These are phyloP conservation scores for Babesia microti DNA, from an alignment of 169 alveolate genomes.

Conservation along the genomic window DNA sequence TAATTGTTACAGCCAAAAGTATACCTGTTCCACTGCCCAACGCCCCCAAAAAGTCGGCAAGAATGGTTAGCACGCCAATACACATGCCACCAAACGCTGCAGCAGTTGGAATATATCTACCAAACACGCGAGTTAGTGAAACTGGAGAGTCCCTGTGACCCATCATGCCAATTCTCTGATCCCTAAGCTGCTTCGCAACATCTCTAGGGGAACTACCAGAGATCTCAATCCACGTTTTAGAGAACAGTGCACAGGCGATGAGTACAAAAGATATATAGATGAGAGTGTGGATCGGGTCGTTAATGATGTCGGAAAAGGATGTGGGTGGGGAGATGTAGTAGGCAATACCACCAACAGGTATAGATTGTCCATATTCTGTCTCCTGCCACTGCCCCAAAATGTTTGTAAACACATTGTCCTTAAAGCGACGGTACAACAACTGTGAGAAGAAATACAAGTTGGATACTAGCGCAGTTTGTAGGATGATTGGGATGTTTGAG, in stretches of 20 bases:
- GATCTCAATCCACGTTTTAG: constrained; percentile 99
- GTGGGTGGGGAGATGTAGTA: constrained; percentile 98
- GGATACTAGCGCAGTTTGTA: constrained; percentile 96
- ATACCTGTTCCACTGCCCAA: constrained; percentile 99
- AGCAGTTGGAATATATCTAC: constrained; percentile 96
- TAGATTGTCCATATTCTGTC: constrained; percentile 86
- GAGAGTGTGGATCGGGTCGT: constrained; percentile 94
- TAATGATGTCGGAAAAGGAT: constrained; percentile 77
- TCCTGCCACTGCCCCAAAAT: constrained; percentile 93
- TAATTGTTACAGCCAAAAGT: constrained; percentile 94
- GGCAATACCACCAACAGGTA: constrained; percentile 99
- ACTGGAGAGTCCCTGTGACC: constrained; percentile 70
- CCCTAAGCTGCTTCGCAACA: constrained; percentile 98
- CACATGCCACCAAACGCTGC: constrained; percentile 99
- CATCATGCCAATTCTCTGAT: constrained; percentile 81
- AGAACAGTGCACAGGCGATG: constrained; percentile 96
- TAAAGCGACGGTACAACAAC: constrained; percentile 92
- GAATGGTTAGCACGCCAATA: constrained; percentile 95
- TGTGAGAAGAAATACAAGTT: constrained; percentile 98
- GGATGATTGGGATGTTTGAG: constrained; percentile 98
- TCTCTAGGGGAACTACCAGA: constrained; percentile 98
- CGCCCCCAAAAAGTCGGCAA: constrained; percentile 99
- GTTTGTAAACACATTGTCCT: constrained; percentile 84
- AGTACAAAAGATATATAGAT: constrained; percentile 93
- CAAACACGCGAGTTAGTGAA: constrained; percentile 59